A percentile compares a stretch with the other conserved stretches of the same genome.
phyloP scores from a whole-genome alignment of 2,329 filamentous ascomycete genomes.

The Penicillium sp. region DNA sequence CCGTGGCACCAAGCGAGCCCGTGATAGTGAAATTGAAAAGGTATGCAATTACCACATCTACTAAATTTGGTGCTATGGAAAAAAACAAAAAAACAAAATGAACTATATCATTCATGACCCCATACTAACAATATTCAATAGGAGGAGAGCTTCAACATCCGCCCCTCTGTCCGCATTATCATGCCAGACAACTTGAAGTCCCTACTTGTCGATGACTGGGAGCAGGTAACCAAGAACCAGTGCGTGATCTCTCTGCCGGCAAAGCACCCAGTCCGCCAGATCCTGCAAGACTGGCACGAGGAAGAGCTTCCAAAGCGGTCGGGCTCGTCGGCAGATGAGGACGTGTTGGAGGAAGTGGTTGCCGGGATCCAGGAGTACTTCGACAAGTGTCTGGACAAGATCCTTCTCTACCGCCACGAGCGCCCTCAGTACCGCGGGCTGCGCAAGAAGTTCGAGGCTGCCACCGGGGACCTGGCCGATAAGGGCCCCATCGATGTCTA shows the following conservation, averaged over 20 bases:
- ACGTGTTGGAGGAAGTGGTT: constrained; percentile 87
- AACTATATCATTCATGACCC: not conserved
- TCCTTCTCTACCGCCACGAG: constrained; percentile 92
- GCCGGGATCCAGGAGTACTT: constrained; percentile 90
- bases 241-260: constrained; percentile 85
- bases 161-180: constrained; percentile 80
- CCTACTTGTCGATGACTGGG: constrained; percentile 95
- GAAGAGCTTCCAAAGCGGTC: constrained; percentile 66
- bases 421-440: constrained; percentile 81
- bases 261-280: constrained; percentile 67
- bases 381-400: constrained; percentile 80
- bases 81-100: not conserved
- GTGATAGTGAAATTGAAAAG: constrained; percentile 50
- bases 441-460: constrained; percentile 65
- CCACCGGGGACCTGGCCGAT: constrained; percentile 62
- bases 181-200: constrained; percentile 90
- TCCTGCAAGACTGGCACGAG: constrained; percentile 76
- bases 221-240: constrained; percentile 94
- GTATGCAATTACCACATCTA: constrained; percentile 26
- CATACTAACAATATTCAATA: constrained; percentile 40
- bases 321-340: constrained; percentile 62
- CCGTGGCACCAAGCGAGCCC: constrained; percentile 44
- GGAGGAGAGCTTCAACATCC: constrained; percentile 83
- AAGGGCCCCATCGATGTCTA: constrained; percentile 80
- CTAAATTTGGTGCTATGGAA: not conserved